Percentiles rank a stretch among this genome's conserved stretches.
These are phyloP conservation scores for Verticillium longisporum DNA, from an alignment of 2,329 filamentous ascomycete species.

Conservation along the genomic window DNA sequence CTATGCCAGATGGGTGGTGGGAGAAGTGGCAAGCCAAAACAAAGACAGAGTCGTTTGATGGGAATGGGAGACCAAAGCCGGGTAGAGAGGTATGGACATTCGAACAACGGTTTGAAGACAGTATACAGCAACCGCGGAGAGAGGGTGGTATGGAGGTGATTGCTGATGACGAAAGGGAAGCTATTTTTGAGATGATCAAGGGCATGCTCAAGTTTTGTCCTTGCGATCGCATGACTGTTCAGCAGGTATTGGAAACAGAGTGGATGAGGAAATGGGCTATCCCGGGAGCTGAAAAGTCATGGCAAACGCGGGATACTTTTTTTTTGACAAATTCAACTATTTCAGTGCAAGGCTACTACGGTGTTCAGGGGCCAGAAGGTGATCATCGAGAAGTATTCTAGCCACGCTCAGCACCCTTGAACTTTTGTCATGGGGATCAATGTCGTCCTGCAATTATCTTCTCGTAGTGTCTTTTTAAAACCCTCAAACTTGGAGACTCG, in stretches of 20 bases:
- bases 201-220: slow-evolving; percentile 11
- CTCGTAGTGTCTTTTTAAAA: too few species aligned
- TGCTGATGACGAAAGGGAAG: slow-evolving; percentile 5
- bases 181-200: slow-evolving; percentile 9
- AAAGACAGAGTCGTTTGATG: slow-evolving; percentile 5
- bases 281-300: slow-evolving; percentile 2
- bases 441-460: too few species aligned
- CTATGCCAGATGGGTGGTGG: slow-evolving; percentile 10
- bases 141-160: slow-evolving; percentile 3
- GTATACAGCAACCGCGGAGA: slow-evolving; percentile 19
- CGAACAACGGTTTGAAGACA: slow-evolving; percentile 21
- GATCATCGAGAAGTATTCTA: too few species aligned
- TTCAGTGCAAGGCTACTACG: too few species aligned
- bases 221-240: slow-evolving; percentile 8
- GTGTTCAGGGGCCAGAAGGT: too few species aligned
- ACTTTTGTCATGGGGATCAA: too few species aligned
- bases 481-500: too few species aligned
- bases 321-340: neutral
- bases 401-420: too few species aligned
- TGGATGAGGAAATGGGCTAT: slow-evolving; percentile 12
- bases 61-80: slow-evolving; percentile 3
- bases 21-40: slow-evolving; percentile 6
- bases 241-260: slow-evolving; percentile 8
- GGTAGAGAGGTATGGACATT: slow-evolving; percentile 15
- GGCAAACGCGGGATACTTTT: neutral